Evolutionary conservation across 1,139 yeast genomes (phyloP), one percentile per base, ranked within the genome.

Genomic region (Debaryomyces robertsiae): DNA sequence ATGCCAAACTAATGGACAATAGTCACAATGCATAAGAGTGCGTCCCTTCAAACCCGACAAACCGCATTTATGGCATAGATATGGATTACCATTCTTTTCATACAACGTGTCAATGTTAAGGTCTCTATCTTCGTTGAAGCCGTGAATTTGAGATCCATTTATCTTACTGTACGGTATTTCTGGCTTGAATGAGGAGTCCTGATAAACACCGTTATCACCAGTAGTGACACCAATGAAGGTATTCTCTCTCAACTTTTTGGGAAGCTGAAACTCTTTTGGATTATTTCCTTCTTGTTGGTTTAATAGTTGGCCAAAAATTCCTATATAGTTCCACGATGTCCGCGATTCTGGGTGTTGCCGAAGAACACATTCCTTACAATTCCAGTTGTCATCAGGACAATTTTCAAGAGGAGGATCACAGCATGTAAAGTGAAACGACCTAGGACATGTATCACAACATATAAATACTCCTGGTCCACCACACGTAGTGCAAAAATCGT

Each of bases 391-490:
- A 40, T 84, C 94, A 0, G 97, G 97, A 6, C 90, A 69, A 31
- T 79, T 74, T 47, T 85, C 93, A 18, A 85, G 64, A 0, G 98
- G 98, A 2, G 98, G 98, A 52, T 88, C 86, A 47, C 93, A 79
- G 60, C 98, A 93, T 9, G 87, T 74, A 56, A 93, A 89, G 58
- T 93, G 98, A 61, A 91, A 93, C 1, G 96, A 87, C 54, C 77
- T 77, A 0, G 97, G 96, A 61, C 98, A 93, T 2, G 87, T 74
- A 52, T 93, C 98, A 65, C 98, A 93, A 62, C 98, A 93, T 23
- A 93, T 72, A 49, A 93, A 89, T 28, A 87, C 74, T 6, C 98
- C 98, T 0, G 91, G 72, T 19, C 90, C 89, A 1, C 94, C 90
- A 64, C 98, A 93, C 0, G 94, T 75, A 17, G 86, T 73, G 56